Evolutionary conservation across 1,284 basidiomycete genomes (phyloP).

Genomic region (Heliocybe sulcata): DNA sequence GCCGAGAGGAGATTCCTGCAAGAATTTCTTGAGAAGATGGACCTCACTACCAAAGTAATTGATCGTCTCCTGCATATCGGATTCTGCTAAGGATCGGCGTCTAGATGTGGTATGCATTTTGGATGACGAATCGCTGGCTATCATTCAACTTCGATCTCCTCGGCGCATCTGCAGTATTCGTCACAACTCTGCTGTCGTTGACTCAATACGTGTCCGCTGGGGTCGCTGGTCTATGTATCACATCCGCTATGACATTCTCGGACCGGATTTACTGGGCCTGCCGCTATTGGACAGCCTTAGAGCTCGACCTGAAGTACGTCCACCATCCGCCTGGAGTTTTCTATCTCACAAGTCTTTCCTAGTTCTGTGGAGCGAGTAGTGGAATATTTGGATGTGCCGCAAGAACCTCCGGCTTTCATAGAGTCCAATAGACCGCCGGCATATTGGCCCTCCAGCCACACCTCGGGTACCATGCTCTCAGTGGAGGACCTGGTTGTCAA

Average conservation of each 20-base stretch:
- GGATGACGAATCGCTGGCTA: slow-evolving; percentile 64
- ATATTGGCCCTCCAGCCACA: slow-evolving; percentile 71
- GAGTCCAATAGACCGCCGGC: slow-evolving; percentile 66
- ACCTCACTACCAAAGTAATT: slow-evolving; percentile 53
- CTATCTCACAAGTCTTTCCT: neutral
- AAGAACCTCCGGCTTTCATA: slow-evolving; percentile 73
- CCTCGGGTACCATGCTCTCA: slow-evolving; percentile 20
- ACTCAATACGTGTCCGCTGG: slow-evolving; percentile 65
- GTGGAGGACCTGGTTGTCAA: slow-evolving; percentile 72
- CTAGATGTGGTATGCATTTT: slow-evolving; percentile 74
- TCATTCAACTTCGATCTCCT: slow-evolving; percentile 72
- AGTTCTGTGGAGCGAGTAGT: slow-evolving; percentile 83
- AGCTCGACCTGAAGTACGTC: slow-evolving; percentile 63
- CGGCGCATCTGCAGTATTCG: slow-evolving; percentile 54
- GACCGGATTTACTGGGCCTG: slow-evolving; percentile 62
- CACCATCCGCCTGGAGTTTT: too few relatives aligned
- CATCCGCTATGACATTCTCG: slow-evolving; percentile 60
- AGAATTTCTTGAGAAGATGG: slow-evolving; percentile 58
- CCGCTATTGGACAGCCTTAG: slow-evolving; percentile 50
- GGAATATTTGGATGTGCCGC: slow-evolving; percentile 82
- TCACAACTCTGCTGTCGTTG: slow-evolving; percentile 72
- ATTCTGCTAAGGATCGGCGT: neutral
- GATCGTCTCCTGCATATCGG: neutral
- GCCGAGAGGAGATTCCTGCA: slow-evolving; percentile 75
- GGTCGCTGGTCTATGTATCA: slow-evolving; percentile 81